Evolutionary conservation across 768 basidiomycete genomes (phyloP), one percentile per base, ranked within the genome.

Genomic region (Nevesoporus exiguus): DNA sequence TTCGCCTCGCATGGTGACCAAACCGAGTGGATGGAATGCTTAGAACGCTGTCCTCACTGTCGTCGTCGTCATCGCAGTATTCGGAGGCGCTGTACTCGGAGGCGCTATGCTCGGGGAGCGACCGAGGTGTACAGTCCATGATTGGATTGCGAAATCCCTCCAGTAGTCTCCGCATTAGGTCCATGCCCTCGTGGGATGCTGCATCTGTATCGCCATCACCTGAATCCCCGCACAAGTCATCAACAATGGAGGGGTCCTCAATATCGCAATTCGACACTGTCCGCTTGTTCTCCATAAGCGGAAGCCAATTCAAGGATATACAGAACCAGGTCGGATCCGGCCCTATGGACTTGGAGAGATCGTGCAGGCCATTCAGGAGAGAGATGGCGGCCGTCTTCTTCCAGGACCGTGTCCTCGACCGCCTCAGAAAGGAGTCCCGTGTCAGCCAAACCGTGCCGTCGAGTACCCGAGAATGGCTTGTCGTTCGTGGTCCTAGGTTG

Each of bases 131-230:
- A 9, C 24, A 47, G 17, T 66, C 51, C 37, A 64, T 4, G 13
- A 10, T 7, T 29, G 53, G 50, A 25, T 66, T 51, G 4, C 62
- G 51, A 19, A 64, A 57, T 14, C 53, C 52, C 19, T 33, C 40
- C 15, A 64, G 59, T 5, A 66, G 37, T 29, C 21, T 49, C 3
- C 45, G 50, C 59, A 66, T 66, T 5, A 58, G 13, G n/a, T 58
- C 51, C 19, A 3, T 6, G 5, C 45, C 48, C 6, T 42, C 48
- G 10, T 48, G 25, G 36, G 44, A 14, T 5, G n/a, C 21, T 11
- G 34, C 1, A 14, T 24, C 21, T 9, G 9, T n/a, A 11, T 53
- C 33, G 19, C 6, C 11, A 17, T 46, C 22, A 14, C 2, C n/a
- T 27, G 29, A n/a, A 29, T 1, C 3, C 11, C 15, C 22, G 22